These are phyloP conservation scores for Primulina huaijiensis DNA, from an alignment of 257 asterid genomes.

Conservation along the genomic window DNA sequence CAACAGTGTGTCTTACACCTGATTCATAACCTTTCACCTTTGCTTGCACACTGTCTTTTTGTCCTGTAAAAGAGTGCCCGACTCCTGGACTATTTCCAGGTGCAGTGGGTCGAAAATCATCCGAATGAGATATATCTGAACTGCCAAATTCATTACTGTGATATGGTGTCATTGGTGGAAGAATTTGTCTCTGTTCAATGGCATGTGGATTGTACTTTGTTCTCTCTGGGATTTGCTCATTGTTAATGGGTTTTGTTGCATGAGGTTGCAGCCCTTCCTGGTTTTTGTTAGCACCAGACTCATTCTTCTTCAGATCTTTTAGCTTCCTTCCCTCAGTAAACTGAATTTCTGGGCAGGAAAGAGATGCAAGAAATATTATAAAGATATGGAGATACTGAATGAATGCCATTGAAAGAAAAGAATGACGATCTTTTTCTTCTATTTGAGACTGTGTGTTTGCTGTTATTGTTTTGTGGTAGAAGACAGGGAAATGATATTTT, in stretches of 20 bases:
- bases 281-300: constrained; percentile 15
- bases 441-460: not conserved
- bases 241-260: constrained; percentile 14
- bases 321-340: constrained; percentile 46
- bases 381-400: constrained; percentile 18
- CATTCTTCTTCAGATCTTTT: constrained; percentile 23
- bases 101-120: constrained; percentile 39
- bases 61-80: constrained; percentile 43
- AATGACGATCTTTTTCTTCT: not conserved
- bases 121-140: constrained; percentile 11
- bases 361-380: constrained; percentile 36
- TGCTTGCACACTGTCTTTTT: constrained; percentile 18
- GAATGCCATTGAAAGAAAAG: constrained; percentile 35
- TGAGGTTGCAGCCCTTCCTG: constrained; percentile 13
- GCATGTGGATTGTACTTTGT: constrained; percentile 8
- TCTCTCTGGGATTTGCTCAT: constrained; percentile 14
- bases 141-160: constrained; percentile 11
- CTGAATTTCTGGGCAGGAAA: constrained; percentile 26
- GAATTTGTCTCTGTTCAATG: constrained; percentile 10
- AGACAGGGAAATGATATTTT: constrained; percentile 20
- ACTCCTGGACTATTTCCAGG: constrained; percentile 76
- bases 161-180: constrained; percentile 21
- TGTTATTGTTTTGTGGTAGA: constrained; percentile 3
- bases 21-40: constrained; percentile 16
- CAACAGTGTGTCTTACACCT: not conserved